Evolutionary conservation across 257 asterid genomes (phyloP), one percentile per base, ranked within the genome.

Genomic region (Ilex asprella): DNA sequence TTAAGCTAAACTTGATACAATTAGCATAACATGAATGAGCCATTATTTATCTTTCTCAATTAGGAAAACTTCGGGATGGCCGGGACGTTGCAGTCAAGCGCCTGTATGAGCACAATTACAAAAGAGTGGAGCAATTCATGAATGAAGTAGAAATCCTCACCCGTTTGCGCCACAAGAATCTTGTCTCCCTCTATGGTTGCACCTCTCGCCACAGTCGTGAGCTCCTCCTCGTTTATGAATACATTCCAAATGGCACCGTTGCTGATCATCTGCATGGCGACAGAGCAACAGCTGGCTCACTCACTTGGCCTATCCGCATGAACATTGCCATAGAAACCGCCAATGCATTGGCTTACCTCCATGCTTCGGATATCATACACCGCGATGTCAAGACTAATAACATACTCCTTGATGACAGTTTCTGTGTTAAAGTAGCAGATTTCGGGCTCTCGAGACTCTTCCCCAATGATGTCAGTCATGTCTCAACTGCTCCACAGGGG

Each of bases 61-160:
- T 50, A 82, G 89, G 86, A 47, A 78, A 78, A 65, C 86, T 83
- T 7, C 21, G 12, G 10, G 87, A 83, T 49, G 85, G 87, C 52
- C 74, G 90, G 52, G 90, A 83, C 65, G 87, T 83, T 2, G 90
- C 87, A 13, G 70, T 83, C n/a, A 83, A 83, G 73, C 80, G 85
- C 7, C 68, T 83, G 0, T 76, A 78, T 11, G 83, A 83, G 73
- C 79, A 77, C 72, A 83, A 71, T 79, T 67, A 16, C 61, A 65
- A 66, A 64, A 70, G 84, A 71, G 63, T 81, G 69, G 85, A 74
- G 76, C 90, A 83, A 2, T 81, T 81, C 69, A 70, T 74, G 84
- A 83, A 80, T 50, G 90, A 83, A 46, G 73, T 81, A 67, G 62
- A 74, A 60, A 81, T 81, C 35, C 79, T 83, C 3, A 74, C 85